Evolutionary conservation across 768 basidiomycete genomes (phyloP), one percentile per base, ranked within the genome.

Genomic region (Russula griseocarnosa): DNA sequence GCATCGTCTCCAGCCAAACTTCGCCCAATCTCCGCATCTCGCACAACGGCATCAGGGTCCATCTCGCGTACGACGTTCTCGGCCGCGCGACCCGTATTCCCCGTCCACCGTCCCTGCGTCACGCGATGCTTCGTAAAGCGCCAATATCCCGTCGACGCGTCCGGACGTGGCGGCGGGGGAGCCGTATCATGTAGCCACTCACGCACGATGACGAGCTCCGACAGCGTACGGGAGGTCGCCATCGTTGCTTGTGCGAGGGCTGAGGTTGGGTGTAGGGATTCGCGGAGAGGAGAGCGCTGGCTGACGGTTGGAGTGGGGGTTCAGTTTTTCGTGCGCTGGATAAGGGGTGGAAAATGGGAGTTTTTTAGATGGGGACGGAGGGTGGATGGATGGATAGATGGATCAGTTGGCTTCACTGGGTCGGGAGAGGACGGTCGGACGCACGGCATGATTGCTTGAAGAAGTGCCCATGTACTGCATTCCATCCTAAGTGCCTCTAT

Each of bases 111-210:
- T 3, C 60, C 56, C 28, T 63, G 62, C 30, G 30, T 63, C 3
- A 63, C 62, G 40, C 64, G 64, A 13, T 65, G 38, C 49, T 65
- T 65, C 34, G 64, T 65, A 49, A 65, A 61, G 20, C 64, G 64
- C 64, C 64, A 65, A 56, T 65, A 65, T 16, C 64, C 64, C 13
- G 59, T 65, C 50, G 64, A 65, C 32, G 59, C 64, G 32, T 61
- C 64, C 7, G 59, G 64, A 28, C 60, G 64, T 22, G 64, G 64
- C 4, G 64, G 59, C 20, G 64, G 64, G 2, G 64, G n/a, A 0
- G 90, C 88, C 0, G 83, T 87, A 47, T 91, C 88, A 66, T 92
- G 89, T 1, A 93, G 79, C 92, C 92, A 94, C 73, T 93, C 90
- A n/a, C 89, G 84, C 9, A 93, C 86, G 50, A 89, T 85, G 52